Evolutionary conservation across 2,329 filamentous ascomycete genomes (phyloP), one percentile per base, ranked within the genome.

Genomic region (Bipolaris zeicola): DNA sequence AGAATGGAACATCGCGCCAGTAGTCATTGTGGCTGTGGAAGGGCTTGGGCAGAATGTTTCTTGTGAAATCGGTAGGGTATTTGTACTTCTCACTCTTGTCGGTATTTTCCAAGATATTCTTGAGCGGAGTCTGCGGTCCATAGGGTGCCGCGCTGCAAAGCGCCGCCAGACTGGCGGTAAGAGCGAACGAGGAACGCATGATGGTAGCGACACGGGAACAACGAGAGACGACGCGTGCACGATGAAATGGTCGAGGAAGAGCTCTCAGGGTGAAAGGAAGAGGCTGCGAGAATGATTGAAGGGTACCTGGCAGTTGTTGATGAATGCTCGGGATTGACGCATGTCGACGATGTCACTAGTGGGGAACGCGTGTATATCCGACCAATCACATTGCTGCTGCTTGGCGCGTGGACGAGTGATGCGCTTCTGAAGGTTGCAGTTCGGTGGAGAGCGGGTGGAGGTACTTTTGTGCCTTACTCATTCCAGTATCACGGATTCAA

Each of bases 11-110:
- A 39, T 76, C 72, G 26, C 80, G 74, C 80, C 80, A 81, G 72
- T 87, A 88, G 65, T 88, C 85, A 69, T 88, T 89, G 68, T 86
- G 82, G 31, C 79, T 82, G 69, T 85, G 82, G 48, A 85, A 77
- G 1, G 70, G 69, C 74, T 85, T 85, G 38, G 85, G 85, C 28
- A 86, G 66, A 58, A 88, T 85, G 1, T 80, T 84, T 57, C 85
- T 79, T 1, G 85, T 87, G 18, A 88, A 77, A 65, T 85, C 83
- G 0, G 85, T 88, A 0, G 85, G 85, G 72, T 87, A 88, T 16
- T 71, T 78, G 71, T 87, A 87, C 18, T 82, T 76, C 8, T 79
- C 73, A 44, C 78, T 80, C 20, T 77, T 72, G 63, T 84, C 79
- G 5, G 83, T 85, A 62, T 85, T 81, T 52, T 79, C 76, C 49